Evolutionary conservation across 495 filamentous ascomycete species (phyloP), one percentile per base, ranked within the genome.

Genomic region (Penicillium fimorum): DNA sequence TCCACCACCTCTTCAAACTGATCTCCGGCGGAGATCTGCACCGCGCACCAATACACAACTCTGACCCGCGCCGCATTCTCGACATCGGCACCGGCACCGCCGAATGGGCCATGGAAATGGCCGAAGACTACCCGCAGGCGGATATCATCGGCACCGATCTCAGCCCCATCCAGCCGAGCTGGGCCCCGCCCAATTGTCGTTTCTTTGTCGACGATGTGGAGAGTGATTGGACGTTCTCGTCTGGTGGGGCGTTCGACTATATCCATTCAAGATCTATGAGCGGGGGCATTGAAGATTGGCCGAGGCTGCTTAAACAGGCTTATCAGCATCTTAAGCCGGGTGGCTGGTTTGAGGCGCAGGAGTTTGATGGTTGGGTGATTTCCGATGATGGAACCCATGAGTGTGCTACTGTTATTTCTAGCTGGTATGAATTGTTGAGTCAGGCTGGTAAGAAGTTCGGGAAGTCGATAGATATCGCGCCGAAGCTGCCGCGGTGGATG

Each of bases 101-200:
- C 15, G 78, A 79, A 49, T 86, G 83, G 84, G 82, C 80, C n/a
- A 71, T 83, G 32, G 84, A 87, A 54, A 80, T 84, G 53, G 84
- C 79, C 3, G 85, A 89, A 56, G 55, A 76, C 10, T 83, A 80
- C 62, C 81, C 82, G 8, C 55, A 70, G 49, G 75, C 82, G 5
- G 79, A 79, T 25, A 70, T 89, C 12, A 66, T 87, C 15, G 88
- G 87, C 15, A 79, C 87, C 25, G 88, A 91, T 62, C 72, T 90
- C 37, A 76, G 71, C 50, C 77, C 80, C 20, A 82, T 82, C 50
- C 77, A 82, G 58, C 76, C 77, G n/a, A 69, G 53, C 50, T 80
- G 73, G 70, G 72, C 72, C 12, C 77, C 78, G 37, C 73, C 74
- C 11, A 82, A 82, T 50, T 76, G 76, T 33, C 55, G 62, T 11